Evolutionary conservation across 805 yeast species (phyloP), one percentile per base, ranked within the genome.

Genomic region (Gaillardinia entomophila): DNA sequence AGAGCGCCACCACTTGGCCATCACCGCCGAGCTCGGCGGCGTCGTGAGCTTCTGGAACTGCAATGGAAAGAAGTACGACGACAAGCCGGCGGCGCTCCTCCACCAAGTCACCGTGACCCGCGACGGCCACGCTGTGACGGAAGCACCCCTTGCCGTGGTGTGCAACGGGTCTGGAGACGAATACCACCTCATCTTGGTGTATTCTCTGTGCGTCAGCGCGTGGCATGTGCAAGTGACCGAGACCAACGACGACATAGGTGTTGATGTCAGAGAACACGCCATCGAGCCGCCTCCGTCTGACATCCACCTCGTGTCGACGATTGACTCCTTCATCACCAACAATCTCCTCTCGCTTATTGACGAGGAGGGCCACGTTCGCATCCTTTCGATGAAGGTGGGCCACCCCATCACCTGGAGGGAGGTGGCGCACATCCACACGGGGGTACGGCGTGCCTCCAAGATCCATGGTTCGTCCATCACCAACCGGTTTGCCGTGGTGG

Each of bases 401-500:
- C 34, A 41, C 12, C 30, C 49, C 20, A 50, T 82, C 1, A 32
- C 32, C 6, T 86, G 95, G 92, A 54, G 57, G 3, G 61, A 71
- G 31, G 66, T 71, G 3, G 63, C 65, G 19, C 51, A 55, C 2
- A 57, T 85, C 17, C 62, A 66, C 28, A 81, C 95, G 0, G 79
- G 77, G 16, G 66, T 82, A 3, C 32, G 40, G 4, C 57, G 71
- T 19, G 73, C 82, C 2, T 53, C 72, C 11, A 65, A 66, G 30
- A 68, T 86, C 2, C 75, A 79, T 31, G 94, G 89, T 0, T 83
- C 96, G 0, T 78, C 92, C 0, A 41, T 55, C 2, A 73, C 81
- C 7, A 75, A 77, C 31, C 86, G 84, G 43, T 57, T 87, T 27
- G 95, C 94, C 2, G 67, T 87, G 22, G 79, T 82, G n/a, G 80